Base-by-base conservation (phyloP, 208 protist genomes). In the Wallacemonas sp. region DNA sequence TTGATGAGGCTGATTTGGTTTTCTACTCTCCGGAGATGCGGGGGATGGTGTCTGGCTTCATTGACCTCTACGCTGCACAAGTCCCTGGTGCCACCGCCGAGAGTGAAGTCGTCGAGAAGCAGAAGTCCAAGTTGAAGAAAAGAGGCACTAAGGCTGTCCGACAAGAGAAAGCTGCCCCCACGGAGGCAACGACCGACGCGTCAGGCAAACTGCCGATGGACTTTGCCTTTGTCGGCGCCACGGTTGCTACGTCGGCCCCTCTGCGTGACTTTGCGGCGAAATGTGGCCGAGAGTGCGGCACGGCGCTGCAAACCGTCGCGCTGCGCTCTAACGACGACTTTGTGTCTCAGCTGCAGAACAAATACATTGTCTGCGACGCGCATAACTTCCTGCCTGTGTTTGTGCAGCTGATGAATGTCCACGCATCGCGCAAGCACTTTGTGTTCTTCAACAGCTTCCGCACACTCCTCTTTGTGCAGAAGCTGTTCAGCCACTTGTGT, bases 401-500 rank as follows among this genome's bases (percentile, higher is more conserved):
- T 19, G 66, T 95, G 42, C 92, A 97, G 63, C 54, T 94, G 12
- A 86, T 97, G 71, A 94, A 94, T 66, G 24, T 91, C 10, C 92
- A 97, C 61, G 69, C 88, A 0, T 89, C 78, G 12, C 91, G 93
- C 58, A 97, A 97, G 63, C 92, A 97, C 72, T 94, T 95, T 76
- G 82, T 97, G 19, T 97, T 97, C 65, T 97, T 95, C 68, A 95
- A 97, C 73, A 82, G 73, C 63, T 69, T 78, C 36, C 71, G 76
- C 45, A 81, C 78, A 27, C 74, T 95, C 2, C 50, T 75, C 2
- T 94, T 93, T 65, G 84, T 92, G 8, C 73, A 85, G 60, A 67
- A 80, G 29, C 75, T 94, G 0, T 85, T 97, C 54, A n/a, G 39
- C 2, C 21, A 45, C 12, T 60, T 95, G 15, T 63, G 53, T 33